Base-by-base conservation (phyloP, 1,284 basidiomycete species). In the Trichosporon sp. region DNA sequence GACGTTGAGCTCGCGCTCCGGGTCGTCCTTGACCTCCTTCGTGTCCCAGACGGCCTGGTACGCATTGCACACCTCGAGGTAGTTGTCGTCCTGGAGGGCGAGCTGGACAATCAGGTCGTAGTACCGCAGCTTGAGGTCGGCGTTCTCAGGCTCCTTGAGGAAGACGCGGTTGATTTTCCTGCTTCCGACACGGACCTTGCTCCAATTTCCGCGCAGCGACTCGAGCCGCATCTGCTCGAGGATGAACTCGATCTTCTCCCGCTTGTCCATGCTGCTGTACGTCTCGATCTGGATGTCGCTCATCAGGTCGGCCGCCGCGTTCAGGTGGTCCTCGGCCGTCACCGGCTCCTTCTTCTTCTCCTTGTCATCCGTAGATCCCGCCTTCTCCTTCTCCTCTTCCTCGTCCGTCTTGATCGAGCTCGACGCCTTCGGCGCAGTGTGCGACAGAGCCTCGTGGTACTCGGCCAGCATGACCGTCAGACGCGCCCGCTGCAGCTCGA, bases 231-330 rank as follows among this genome's bases (percentile, higher is more conserved):
- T 99, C 80, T 99, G 96, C 81, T 99, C 95, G 46, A 99, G 83
- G 70, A 99, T 92, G 75, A 99, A 98, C 76, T 98, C 93, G 10
- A 92, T 96, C 85, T 99, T 99, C 81, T 99, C 96, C 72, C 91
- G 83, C 68, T 95, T 88, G 71, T 97, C 92, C 95, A 99, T 98
- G 13, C 91, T 93, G 25, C 94, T 96, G 77, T 98, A 99, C 2
- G 96, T 99, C 82, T 99, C 96, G 52, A 99, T 95, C 81, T 97
- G 94, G 0, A 99, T 87, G 62, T 99, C 96, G 59, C 90, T 90
- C 67, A 99, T 85, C 32, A 97, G 83, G 69, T 96, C 94, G 0
- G 92, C 95, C 0, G 92, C 91, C 0, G 86, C 88, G 71, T 89
- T 86, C 40, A 92, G 80, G 60, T 88, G 86, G 70, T 91, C 82